These are phyloP conservation scores for Dicorynia guianensis DNA, from an alignment of 306 rosid species.

Conservation along the genomic window DNA sequence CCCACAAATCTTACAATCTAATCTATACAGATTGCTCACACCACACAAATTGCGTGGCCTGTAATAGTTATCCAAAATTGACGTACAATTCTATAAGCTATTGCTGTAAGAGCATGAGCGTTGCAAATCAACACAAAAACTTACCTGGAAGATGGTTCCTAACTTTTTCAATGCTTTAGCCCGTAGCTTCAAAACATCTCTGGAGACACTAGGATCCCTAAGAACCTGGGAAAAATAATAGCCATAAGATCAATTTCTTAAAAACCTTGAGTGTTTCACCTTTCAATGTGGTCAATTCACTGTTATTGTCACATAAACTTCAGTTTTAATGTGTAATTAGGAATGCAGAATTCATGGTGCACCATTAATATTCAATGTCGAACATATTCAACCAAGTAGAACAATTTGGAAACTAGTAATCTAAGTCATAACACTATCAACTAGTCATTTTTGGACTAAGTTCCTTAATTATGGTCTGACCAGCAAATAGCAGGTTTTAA, in stretches of 20 bases:
- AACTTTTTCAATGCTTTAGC: conserved; percentile 74
- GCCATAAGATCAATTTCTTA: conserved; percentile 7
- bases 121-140: conserved; percentile 36
- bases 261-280: conserved; percentile 6
- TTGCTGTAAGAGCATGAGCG: conserved; percentile 12
- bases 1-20: too few species aligned
- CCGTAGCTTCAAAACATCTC: conserved; percentile 70
- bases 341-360: neutral
- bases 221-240: conserved; percentile 70
- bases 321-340: neutral
- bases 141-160: conserved; percentile 91
- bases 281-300: conserved; percentile 5
- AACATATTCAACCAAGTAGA: too few species aligned
- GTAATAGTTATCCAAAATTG: too few species aligned
- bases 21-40: too few species aligned
- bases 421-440: conserved; percentile 17
- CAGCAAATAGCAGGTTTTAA: neutral
- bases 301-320: conserved; percentile 5
- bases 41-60: too few species aligned
- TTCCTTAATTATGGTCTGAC: conserved; percentile 20
- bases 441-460: conserved; percentile 22
- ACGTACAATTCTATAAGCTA: neutral
- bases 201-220: conserved; percentile 72
- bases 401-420: too few species aligned
- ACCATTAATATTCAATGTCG: neutral